Base-by-base conservation (phyloP, 768 basidiomycete genomes). In the Suillus americanus region DNA sequence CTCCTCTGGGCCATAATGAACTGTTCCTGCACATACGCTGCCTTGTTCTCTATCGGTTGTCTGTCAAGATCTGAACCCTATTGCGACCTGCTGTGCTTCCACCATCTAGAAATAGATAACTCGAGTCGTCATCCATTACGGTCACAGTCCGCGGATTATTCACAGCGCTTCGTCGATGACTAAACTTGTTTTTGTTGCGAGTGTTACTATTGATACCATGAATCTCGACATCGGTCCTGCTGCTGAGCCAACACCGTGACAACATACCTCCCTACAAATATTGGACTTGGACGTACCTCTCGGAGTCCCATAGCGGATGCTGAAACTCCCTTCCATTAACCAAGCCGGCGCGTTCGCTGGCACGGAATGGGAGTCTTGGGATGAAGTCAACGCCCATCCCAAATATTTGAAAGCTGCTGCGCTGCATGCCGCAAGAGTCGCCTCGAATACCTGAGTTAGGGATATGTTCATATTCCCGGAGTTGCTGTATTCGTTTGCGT, bases 41-140 rank as follows among this genome's bases (percentile, higher is more conserved):
- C 5, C 89, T 16, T 28, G 48, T 50, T 25, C 13, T 16, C 6
- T 16, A 28, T 25, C 3, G 14, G 25, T 0, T 14, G 3, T 50
- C 7, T 5, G 1, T 50, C 14, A 16, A 25, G 25, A 50, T 25
- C 14, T 50, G 48, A 28, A 50, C 14, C 28, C 48, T 16, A 28
- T 28, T 28, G 28, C 28, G 8, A 30, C 51, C 25, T 30, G 28
- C 9, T 53, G 51, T 53, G 28, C 25, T 51, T 48, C 3, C 46
- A 12, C 23, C 5, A 23, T 14, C 23, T 23, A 13, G 46, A 23
- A 12, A 23, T 46, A 46, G n/a, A n/a, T 23, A 48, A 13, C 46
- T 48, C n/a, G 23, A 3, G 46, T 23, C n/a, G 46, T 5, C 46
- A 48, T 48, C 5, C 25, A 50, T 23, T 48, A 25, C 23, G 13